Base-by-base conservation (phyloP, 305 asterid genomes). In the Solanum chacoense region DNA sequence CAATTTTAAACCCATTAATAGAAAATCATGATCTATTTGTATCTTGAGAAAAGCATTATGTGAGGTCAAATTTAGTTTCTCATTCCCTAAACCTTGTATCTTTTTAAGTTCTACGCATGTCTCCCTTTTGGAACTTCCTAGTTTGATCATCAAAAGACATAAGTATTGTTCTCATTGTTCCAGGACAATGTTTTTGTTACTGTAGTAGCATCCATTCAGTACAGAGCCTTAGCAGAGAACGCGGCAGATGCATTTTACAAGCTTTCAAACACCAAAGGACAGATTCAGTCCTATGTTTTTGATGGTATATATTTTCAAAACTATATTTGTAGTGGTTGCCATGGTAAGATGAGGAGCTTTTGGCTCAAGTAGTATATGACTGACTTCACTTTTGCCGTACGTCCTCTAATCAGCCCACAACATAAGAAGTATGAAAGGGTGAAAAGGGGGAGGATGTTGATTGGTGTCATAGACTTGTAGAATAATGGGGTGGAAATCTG, bases 171-270 rank as follows among this genome's bases (percentile, higher is more conserved):
- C 77, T 22, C 76, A 7, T 72, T 88, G 74, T 88, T 91, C 84
- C 91, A 92, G 94, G 94, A 92, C 90, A 92, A 90, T 90, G 93
- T 92, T 83, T 92, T 92, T 76, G 94, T 92, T 31, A 91, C 90
- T 34, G 93, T 92, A 89, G 94, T 92, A 78, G 93, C 92, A 11
- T 92, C 93, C 78, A 91, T 92, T 76, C 93, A 92, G 84, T 92
- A 92, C 88, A 84, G 91, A 76, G 93, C 90, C 50, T 74, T 91
- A 89, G 90, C 91, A 42, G 90, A 89, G 24, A 90, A 90, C 16
- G 93, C 93, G 34, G 84, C 89, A 78, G 92, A 92, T 92, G 94
- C 92, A n/a, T 91, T 90, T 87, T 91, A 92, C 87, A 91, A 91
- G 89, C 92, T 92, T 59, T 87, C 92, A 9, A 90, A 92, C 88